Conservation (phyloP, 2,329 filamentous ascomycete genomes). For the Diplocarpon rosae region DNA sequence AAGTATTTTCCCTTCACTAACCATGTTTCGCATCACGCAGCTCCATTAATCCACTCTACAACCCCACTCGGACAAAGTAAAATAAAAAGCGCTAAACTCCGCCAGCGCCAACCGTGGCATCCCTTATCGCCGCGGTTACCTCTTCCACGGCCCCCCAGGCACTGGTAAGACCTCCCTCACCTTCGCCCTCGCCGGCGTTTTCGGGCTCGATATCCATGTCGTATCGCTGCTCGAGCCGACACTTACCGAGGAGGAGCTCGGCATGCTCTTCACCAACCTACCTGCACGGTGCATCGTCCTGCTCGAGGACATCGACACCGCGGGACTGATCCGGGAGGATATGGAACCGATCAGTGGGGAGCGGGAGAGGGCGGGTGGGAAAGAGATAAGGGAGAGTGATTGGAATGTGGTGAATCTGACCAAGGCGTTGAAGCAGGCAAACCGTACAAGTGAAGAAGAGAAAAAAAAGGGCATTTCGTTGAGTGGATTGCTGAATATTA, state of each 20-base stretch:
- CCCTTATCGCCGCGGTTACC: constrained; percentile 64
- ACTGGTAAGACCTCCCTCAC: constrained; percentile 63
- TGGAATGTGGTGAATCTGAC: constrained; percentile 34
- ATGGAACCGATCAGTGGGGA: constrained; percentile 6
- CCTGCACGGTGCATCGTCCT: constrained; percentile 55
- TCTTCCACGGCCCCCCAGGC: constrained; percentile 66
- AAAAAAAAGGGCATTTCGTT: constrained; percentile 49
- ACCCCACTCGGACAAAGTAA: too few species aligned
- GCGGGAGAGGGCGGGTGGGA: too few species aligned
- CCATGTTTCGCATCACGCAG: too few species aligned
- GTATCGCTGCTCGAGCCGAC: constrained; percentile 48
- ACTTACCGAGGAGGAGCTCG: constrained; percentile 51
- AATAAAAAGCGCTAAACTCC: too few species aligned
- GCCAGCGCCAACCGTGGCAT: constrained; percentile 53
- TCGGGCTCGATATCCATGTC: constrained; percentile 56
- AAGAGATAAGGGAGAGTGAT: not conserved
- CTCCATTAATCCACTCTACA: too few species aligned
- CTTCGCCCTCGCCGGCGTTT: constrained; percentile 53
- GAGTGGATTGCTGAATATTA: constrained; percentile 70
- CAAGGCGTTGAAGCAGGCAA: constrained; percentile 34
- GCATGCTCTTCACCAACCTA: constrained; percentile 46
- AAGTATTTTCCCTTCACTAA: too few species aligned
- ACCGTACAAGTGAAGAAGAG: constrained; percentile 27
- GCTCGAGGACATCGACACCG: constrained; percentile 59
- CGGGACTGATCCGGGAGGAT: constrained; percentile 40